These are phyloP conservation scores for Podila minutissima DNA, from an alignment of 192 early-diverging fungal species.

Conservation along the genomic window DNA sequence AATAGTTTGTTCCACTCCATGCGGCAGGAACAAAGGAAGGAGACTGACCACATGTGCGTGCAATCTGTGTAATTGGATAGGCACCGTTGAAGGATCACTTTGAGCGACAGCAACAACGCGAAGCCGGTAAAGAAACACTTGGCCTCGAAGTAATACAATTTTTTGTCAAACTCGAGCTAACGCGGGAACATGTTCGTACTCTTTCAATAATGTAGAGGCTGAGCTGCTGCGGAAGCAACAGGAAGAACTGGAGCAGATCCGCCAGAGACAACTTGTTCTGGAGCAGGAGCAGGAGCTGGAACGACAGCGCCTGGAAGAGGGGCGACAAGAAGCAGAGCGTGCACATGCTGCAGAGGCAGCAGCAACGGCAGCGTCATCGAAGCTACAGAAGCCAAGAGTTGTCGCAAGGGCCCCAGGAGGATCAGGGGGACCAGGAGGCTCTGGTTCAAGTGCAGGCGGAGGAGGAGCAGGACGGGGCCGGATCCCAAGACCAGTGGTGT, in stretches of 20 bases:
- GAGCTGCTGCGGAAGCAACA: constrained; percentile 36
- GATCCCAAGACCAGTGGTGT: not conserved
- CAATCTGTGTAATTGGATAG: not conserved
- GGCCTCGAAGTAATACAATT: not conserved
- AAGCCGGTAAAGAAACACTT: constrained; percentile 1
- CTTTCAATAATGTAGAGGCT: constrained; percentile 12
- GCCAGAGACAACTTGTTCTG: constrained; percentile 22
- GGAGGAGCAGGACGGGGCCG: constrained; percentile 6
- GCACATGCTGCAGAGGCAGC: constrained; percentile 7
- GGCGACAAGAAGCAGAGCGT: constrained; percentile 29
- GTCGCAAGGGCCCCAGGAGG: not conserved
- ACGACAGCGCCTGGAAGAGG: constrained; percentile 26
- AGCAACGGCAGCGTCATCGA: not conserved
- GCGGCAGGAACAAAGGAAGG: not conserved
- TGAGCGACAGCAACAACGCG: constrained; percentile 44
- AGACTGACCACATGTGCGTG: not conserved
- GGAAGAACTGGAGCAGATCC: constrained; percentile 40
- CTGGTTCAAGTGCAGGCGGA: constrained; percentile 13
- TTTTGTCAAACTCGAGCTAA: no score
- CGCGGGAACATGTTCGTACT: not conserved
- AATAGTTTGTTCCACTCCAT: not conserved
- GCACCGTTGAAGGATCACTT: constrained; percentile 37
- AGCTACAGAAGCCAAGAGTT: not conserved
- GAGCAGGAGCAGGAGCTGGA: constrained; percentile 26
- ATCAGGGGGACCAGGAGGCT: no score